Percentiles rank a stretch among this genome's conserved stretches.
These are phyloP conservation scores for Mycena belliarum DNA, from an alignment of 768 basidiomycete species.

Conservation along the genomic window DNA sequence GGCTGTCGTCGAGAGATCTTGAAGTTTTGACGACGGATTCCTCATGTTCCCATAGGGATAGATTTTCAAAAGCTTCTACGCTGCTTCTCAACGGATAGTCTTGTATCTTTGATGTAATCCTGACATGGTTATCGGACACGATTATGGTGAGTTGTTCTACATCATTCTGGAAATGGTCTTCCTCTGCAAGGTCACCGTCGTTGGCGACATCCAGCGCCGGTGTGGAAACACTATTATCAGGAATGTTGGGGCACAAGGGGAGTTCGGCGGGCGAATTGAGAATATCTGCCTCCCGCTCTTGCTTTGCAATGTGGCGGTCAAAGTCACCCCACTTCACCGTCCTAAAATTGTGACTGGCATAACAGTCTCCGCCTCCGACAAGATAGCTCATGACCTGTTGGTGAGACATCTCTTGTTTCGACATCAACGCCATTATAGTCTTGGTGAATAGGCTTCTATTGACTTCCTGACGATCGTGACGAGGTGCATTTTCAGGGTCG, in stretches of 20 bases:
- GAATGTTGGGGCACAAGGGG: not conserved
- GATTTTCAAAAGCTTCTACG: too few species aligned
- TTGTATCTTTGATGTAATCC: too few species aligned
- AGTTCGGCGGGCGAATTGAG: not conserved
- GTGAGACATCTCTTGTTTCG: too few species aligned
- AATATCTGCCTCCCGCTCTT: not conserved
- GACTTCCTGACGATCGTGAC: not conserved
- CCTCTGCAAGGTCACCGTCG: too few species aligned
- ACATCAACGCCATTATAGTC: not conserved
- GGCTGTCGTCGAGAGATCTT: too few species aligned
- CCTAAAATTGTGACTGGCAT: not conserved
- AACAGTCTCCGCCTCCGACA: not conserved
- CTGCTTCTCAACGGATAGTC: too few species aligned
- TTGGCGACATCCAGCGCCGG: too few species aligned
- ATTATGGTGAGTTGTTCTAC: too few species aligned
- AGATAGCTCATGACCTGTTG: slow-evolving; percentile 10
- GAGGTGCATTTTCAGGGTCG: not conserved
- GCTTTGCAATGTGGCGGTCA: not conserved
- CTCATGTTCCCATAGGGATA: not conserved
- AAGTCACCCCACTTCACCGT: not conserved
- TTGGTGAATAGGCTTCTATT: not conserved
- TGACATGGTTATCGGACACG: too few species aligned
- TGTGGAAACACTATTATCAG: not conserved
- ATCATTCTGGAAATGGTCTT: too few species aligned
- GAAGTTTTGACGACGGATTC: not conserved